These are phyloP conservation scores for Streptanthus diversifolius DNA, from an alignment of 345 rosid genomes.

Conservation along the genomic window DNA sequence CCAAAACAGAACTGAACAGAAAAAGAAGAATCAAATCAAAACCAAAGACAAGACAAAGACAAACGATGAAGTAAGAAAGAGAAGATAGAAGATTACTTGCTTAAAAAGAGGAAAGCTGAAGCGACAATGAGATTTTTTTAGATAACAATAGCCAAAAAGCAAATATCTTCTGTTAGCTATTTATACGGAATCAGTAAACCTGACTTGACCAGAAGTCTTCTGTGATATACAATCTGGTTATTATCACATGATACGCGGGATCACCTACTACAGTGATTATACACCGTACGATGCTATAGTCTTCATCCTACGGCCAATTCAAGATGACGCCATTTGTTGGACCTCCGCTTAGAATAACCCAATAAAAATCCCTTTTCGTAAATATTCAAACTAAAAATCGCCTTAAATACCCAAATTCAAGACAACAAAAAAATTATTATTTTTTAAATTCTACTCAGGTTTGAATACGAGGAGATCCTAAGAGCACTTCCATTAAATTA, in stretches of 20 bases:
- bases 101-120: slow-evolving; percentile 13
- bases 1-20: slow-evolving; percentile 14
- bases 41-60: background rate
- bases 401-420: too few species aligned
- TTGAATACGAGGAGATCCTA: too few species aligned
- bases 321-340: background rate
- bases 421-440: too few species aligned
- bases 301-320: background rate
- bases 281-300: background rate
- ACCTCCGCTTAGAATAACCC: background rate
- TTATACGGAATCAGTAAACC: background rate
- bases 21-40: background rate
- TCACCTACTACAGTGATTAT: background rate
- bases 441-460: too few species aligned
- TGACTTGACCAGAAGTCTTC: slow-evolving; percentile 2
- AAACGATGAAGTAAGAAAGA: background rate
- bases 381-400: too few species aligned
- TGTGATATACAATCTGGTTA: background rate
- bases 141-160: background rate
- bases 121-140: background rate
- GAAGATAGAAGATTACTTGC: slow-evolving; percentile 27
- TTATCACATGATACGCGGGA: background rate
- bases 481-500: too few species aligned
- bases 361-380: background rate
- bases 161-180: background rate